A percentile compares a stretch with the other conserved stretches of the same genome.
Conservation (phyloP, 2,329 filamentous ascomycete genomes). For the Metarhizium brunneum region DNA sequence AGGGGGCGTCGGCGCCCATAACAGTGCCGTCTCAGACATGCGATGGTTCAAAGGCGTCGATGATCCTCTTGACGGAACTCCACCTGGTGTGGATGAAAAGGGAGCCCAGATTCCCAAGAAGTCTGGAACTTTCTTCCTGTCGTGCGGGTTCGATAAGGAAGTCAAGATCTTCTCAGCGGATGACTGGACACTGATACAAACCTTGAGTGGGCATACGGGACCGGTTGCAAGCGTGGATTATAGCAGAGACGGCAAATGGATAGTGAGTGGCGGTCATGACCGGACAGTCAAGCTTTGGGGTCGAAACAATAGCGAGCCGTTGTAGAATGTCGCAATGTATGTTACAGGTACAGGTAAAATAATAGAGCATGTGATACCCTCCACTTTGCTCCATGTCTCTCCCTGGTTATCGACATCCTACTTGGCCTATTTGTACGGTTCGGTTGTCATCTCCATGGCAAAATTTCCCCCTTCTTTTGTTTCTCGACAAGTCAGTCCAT, state of each 20-base stretch:
- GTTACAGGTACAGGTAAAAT: background rate
- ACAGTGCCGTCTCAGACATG: constrained; percentile 83
- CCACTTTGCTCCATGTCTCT: background rate
- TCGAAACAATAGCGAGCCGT: constrained; percentile 60
- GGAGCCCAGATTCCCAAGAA: constrained; percentile 67
- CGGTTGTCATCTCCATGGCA: too few relatives aligned
- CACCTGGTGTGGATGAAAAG: constrained; percentile 53
- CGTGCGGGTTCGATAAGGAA: constrained; percentile 85
- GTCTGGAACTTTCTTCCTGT: constrained; percentile 84
- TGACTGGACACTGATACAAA: constrained; percentile 87
- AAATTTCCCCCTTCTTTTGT: too few relatives aligned
- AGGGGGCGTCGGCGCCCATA: constrained; percentile 83
- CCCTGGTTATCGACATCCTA: background rate
- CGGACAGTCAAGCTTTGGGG: constrained; percentile 95
- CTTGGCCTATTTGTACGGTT: background rate
- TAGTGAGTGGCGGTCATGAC: constrained; percentile 89
- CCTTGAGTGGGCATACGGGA: constrained; percentile 79
- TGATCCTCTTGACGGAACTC: constrained; percentile 53
- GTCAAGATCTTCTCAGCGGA: constrained; percentile 95
- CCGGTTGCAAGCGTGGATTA: constrained; percentile 89
- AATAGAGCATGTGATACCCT: background rate
- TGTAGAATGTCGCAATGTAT: constrained; percentile 21
- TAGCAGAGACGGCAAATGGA: constrained; percentile 78
- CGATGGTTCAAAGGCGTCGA: constrained; percentile 89
- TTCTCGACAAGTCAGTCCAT: too few relatives aligned